Evolutionary conservation across 441 rosid genomes (phyloP), one percentile per base, ranked within the genome.

Genomic region (Aquilaria agallochum): DNA sequence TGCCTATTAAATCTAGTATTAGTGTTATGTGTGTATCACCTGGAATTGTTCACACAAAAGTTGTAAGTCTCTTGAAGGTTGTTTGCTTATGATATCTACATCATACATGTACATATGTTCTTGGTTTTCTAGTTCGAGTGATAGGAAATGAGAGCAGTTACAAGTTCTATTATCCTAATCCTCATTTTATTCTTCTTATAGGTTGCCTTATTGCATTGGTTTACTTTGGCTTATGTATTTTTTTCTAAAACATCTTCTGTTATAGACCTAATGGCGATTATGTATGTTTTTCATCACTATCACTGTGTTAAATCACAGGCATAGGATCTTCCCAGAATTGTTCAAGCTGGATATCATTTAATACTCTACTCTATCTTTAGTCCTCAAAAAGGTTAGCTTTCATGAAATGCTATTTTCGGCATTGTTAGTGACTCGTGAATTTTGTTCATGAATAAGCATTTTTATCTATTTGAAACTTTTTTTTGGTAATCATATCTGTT

Each of bases 1-100:
- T 94, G 58, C 99, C 99, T 76, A 84, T 83, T 68, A 97, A 94
- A 87, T 73, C 97, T 58, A 96, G 95, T 75, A 81, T 94, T 52
- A 91, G 80, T 60, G 87, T 87, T 52, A 53, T 91, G 55, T 94
- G 99, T 70, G 81, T 83, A 53, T 91, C 97, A 0, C 99, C 97
- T 50, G 99, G 99, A 73, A 70, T 84, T 69, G 99, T 87, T 67
- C 84, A 84, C 53, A 94, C 97, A 32, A 95, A 95, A 61, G 97
- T 95, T 73, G 97, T 95, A 78, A 89, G 99, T 86, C 32, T 60
- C 70, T 68, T 52, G 58, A 55, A 63, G 31, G 44, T 3, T 34
- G 5, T 34, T 34, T 34, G 40, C 40, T 34, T 34, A 34, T 34
- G 40, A 34, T 34, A 2, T 34, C 40, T 2, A 7, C 15, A 15